A percentile compares a stretch with the other conserved stretches of the same genome.
Evolutionary conservation across 169 alveolate species (phyloP).

Genomic region (Plasmodium vinckei): DNA sequence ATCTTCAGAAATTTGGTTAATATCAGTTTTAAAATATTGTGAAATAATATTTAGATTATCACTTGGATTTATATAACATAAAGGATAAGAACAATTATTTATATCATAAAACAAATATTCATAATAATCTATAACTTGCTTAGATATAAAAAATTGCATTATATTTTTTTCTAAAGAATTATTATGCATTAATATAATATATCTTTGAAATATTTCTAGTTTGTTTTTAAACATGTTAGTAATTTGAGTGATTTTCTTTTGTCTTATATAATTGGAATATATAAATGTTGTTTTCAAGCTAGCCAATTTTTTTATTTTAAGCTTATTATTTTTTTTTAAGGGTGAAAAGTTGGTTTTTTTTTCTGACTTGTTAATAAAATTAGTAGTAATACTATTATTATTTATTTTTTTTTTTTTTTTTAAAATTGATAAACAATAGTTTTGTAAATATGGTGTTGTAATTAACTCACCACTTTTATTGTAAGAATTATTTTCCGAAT

Average conservation of each 20-base stretch:
- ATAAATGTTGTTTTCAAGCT: conserved; percentile 20
- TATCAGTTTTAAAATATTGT: conserved; percentile 19
- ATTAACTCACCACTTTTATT: too few species aligned
- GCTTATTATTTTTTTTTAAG: background rate
- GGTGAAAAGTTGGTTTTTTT: background rate
- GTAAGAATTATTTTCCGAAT: background rate
- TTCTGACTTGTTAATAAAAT: conserved; percentile 1
- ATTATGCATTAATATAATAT: conserved; percentile 24
- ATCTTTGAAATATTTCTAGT: conserved; percentile 20
- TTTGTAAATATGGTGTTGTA: too few species aligned
- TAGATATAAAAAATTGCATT: conserved; percentile 36
- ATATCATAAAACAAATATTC: conserved; percentile 50
- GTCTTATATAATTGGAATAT: conserved; percentile 30
- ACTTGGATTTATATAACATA: conserved; percentile 22
- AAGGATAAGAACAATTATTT: conserved; percentile 15
- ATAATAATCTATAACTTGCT: conserved; percentile 21
- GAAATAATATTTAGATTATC: background rate
- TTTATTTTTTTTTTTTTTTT: background rate
- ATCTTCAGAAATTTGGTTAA: conserved; percentile 7
- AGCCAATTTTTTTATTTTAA: background rate
- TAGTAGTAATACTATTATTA: too few species aligned
- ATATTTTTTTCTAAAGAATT: conserved; percentile 28
- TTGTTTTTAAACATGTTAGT: conserved; percentile 1
- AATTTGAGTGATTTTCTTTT: conserved; percentile 17
- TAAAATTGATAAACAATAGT: too few species aligned